phyloP scores from a whole-genome alignment of 2,329 filamentous ascomycete species.

The Drechslerella stenobrocha region DNA sequence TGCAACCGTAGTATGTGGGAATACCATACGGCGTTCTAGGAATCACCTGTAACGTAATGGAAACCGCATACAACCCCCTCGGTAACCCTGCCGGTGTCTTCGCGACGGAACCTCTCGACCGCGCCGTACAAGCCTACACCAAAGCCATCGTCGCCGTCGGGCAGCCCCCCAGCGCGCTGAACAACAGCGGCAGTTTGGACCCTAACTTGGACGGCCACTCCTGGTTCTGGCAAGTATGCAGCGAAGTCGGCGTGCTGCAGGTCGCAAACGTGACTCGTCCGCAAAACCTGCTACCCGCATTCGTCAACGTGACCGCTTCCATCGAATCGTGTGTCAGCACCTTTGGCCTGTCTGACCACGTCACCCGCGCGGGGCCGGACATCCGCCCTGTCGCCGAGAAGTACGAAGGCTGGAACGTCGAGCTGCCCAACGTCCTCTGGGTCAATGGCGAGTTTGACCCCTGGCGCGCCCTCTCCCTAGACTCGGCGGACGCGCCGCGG shows the following conservation, averaged over 20 bases:
- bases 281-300: conserved; percentile 47
- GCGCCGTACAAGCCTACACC: conserved; percentile 12
- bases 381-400: conserved; percentile 55
- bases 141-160: neutral
- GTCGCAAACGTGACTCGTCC: conserved; percentile 30
- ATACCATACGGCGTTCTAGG: conserved; percentile 55
- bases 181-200: neutral
- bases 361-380: conserved; percentile 53
- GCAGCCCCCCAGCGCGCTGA: neutral
- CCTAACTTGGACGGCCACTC: conserved; percentile 18
- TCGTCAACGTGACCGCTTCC: conserved; percentile 54
- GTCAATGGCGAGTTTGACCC: conserved; percentile 57
- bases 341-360: conserved; percentile 54
- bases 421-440: conserved; percentile 57
- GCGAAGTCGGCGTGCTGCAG: conserved; percentile 53
- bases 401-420: conserved; percentile 57
- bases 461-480: conserved; percentile 56
- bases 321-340: conserved; percentile 56
- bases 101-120: conserved; percentile 19
- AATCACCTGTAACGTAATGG: conserved; percentile 56
- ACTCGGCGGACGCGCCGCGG: conserved; percentile 54
- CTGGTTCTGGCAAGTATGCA: conserved; percentile 54
- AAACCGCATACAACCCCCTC: conserved; percentile 53
- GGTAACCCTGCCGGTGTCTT: conserved; percentile 48
- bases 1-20: conserved; percentile 54